Evolutionary conservation across 257 asterid genomes (phyloP), one percentile per base, ranked within the genome.

Genomic region (Anisodus acutangulus): DNA sequence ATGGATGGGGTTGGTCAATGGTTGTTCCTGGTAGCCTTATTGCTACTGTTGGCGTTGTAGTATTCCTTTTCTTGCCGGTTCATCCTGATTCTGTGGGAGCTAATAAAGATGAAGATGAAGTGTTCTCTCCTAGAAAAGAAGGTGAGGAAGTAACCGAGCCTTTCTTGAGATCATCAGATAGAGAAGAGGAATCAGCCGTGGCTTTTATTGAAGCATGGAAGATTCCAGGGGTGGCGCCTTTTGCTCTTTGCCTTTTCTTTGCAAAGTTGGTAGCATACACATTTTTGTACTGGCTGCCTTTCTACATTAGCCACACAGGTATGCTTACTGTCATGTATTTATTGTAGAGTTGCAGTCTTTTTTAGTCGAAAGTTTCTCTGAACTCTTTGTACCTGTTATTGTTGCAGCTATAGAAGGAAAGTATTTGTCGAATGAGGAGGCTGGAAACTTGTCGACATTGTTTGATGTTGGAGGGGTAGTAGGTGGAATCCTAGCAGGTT

Each of bases 1-100:
- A 93, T 71, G 99, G 99, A 31, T 97, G 99, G 99, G 99, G 98
- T n/a, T 97, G 97, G 98, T 97, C 99, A 2, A 67, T 93, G 94
- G 95, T 82, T 76, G 91, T 91, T 58, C 99, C 99, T 2, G 99
- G 98, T 43, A 69, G 90, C 26, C 93, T 93, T 37, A 95, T 97
- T 67, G 85, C 88, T 39, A 88, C 88, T 53, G 80, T 90, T 41
- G 98, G 97, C 1, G n/a, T 92, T 19, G 78, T 95, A 31, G 90
- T 97, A 6, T 94, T 93, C 87, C 82, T 92, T n/a, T 87, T 95
- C 83, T 90, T 96, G 54, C 98, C 99, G 0, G 97, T 94, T 67
- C 89, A 91, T 85, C 99, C 98, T 0, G 95, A 91, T 10, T 72
- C 92, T 0, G 94, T 93, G 10, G 97, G 94, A 51, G 92, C 83